Base-by-base conservation (phyloP, 805 yeast genomes). In the Wickerhamomyces mucosus region DNA sequence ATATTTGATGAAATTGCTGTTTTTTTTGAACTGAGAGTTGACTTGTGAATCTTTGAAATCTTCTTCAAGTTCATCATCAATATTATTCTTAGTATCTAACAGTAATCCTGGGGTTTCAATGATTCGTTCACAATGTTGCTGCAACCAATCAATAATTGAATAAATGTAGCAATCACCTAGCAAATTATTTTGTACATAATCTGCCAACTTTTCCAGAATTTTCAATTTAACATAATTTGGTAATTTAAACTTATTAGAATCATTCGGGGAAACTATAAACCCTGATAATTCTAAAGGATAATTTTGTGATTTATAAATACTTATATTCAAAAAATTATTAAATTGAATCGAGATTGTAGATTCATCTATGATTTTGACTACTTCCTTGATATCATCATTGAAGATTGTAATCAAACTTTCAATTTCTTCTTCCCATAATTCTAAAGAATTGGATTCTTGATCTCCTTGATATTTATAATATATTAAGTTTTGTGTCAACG, bases 221-320 rank as follows among this genome's bases (percentile, higher is more conserved):
- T 79, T 69, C 11, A 71, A 41, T 40, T 77, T 79, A 42, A 81
- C 74, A 47, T 80, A 82, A 46, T 67, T 75, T 9, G 95, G 86
- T 26, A 85, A 56, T 33, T 69, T 69, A 42, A 65, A 65, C 18
- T 29, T 29, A 17, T 29, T 39, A 16, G 41, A 50, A 26, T 57
- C 58, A 33, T 53, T 51, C 0, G 66, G 57, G 6, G 65, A 59
- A 3, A 78, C 45, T 13, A 76, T 75, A 7, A 86, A 58, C 0
- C 95, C 95, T 0, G 89, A 84, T 16, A 84, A 46, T 7, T 64
- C 62, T 19, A 55, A 45, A 0, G 96, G 96, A 52, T 86, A 86
- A 14, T 55, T 43, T 1, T 43, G 35, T 4, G 80, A 59, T 41
- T 62, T 59, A 56, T 61, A 75, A 17, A 69, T 63, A 7, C 55